A percentile compares a stretch with the other conserved stretches of the same genome.
phyloP scores from a whole-genome alignment of 1,284 basidiomycete genomes.

The Puccinia coronata region DNA sequence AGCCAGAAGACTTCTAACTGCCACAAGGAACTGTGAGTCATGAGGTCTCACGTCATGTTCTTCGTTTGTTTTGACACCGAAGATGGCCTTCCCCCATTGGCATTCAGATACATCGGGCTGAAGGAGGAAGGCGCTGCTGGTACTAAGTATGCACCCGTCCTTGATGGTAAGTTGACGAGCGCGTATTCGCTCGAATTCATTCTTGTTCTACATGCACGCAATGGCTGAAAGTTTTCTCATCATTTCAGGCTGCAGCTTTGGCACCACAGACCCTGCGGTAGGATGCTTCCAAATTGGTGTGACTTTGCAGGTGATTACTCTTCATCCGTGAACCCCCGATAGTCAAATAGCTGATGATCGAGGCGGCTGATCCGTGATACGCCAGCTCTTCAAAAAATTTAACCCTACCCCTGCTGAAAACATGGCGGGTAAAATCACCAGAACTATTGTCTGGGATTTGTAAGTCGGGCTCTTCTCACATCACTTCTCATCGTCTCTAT shows the following conservation, averaged over 20 bases:
- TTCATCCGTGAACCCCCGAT: not conserved
- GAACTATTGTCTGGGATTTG: too few species aligned
- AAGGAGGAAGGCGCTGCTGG: slow-evolving; percentile 8
- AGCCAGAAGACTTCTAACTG: slow-evolving; percentile 28
- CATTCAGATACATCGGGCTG: slow-evolving; percentile 26
- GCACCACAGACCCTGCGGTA: not conserved
- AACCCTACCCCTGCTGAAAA: too few species aligned
- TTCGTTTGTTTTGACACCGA: not conserved
- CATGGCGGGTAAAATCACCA: too few species aligned
- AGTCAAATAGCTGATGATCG: not conserved
- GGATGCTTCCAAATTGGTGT: slow-evolving; percentile 33
- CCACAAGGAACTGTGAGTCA: slow-evolving; percentile 30
- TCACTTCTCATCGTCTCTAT: too few species aligned
- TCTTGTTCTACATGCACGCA: not conserved
- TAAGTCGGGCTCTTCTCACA: too few species aligned
- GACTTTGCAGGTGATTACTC: slow-evolving; percentile 11
- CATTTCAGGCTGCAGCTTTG: slow-evolving; percentile 24
- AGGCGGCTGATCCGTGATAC: not conserved
- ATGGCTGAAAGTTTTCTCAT: not conserved
- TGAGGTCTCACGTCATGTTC: not conserved
- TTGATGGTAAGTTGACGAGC: slow-evolving; percentile 7
- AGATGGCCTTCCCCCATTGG: not conserved
- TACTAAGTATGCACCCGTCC: not conserved
- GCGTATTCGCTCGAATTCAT: too few species aligned
- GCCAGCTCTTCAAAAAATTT: not conserved